Percentiles rank a stretch among this genome's conserved stretches.
Evolutionary conservation across 208 protist species (phyloP).

Genomic region (Leishmania gerbilli): DNA sequence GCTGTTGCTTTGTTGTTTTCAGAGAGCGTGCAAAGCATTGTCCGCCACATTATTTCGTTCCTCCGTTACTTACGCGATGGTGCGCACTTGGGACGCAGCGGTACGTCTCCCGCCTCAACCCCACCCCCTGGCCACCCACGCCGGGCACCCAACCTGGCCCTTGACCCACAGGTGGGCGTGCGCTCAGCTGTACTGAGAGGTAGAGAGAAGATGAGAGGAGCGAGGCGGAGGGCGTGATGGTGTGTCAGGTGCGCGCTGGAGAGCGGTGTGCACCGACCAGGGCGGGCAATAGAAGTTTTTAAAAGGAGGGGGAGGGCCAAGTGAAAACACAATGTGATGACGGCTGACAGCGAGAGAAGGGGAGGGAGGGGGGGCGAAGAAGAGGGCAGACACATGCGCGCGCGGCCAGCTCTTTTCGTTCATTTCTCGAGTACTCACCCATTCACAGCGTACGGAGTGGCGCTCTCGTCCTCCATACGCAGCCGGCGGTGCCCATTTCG

Average conservation of each 20-base stretch:
- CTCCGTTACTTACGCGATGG: background rate
- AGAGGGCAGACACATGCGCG: background rate
- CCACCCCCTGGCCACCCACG: background rate
- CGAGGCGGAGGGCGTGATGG: background rate
- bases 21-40: background rate
- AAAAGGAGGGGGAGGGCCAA: background rate
- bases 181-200: background rate
- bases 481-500: constrained; percentile 57
- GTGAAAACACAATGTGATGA: background rate
- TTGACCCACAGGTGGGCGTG: background rate
- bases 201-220: background rate
- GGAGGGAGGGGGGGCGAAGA: background rate
- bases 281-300: background rate
- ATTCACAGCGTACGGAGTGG: background rate
- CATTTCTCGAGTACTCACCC: background rate
- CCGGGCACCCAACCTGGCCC: background rate
- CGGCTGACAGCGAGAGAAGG: background rate
- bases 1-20: background rate
- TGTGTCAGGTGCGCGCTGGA: background rate
- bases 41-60: background rate
- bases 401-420: background rate
- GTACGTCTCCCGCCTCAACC: background rate
- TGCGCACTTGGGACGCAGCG: background rate
- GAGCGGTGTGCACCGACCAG: background rate
- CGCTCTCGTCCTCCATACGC: constrained; percentile 67